phyloP scores from a whole-genome alignment of 768 basidiomycete species.

The Dioszegia crocea region DNA sequence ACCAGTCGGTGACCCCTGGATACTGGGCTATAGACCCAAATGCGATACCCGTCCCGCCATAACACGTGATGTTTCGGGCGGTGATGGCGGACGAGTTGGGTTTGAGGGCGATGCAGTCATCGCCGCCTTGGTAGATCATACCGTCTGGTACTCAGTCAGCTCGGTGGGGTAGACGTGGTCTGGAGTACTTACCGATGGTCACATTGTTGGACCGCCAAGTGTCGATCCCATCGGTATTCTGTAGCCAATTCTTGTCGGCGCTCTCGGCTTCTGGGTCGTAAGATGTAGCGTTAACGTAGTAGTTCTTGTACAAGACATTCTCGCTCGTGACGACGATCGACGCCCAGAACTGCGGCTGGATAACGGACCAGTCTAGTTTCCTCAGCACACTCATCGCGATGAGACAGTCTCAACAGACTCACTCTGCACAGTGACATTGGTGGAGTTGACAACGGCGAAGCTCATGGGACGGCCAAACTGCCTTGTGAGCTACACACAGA shows the following conservation, averaged over 20 bases:
- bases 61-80: constrained; percentile 51
- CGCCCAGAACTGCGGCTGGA: constrained; percentile 55
- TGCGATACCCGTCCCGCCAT: constrained; percentile 52
- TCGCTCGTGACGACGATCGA: constrained; percentile 50
- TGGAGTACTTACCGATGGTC: constrained; percentile 39
- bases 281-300: constrained; percentile 53
- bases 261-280: constrained; percentile 33
- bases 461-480: constrained; percentile 44
- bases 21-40: constrained; percentile 53
- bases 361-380: constrained; percentile 47
- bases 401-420: not conserved
- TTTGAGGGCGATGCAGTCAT: constrained; percentile 53
- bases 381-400: not conserved
- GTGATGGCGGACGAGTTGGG: constrained; percentile 54
- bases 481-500: constrained; percentile 17
- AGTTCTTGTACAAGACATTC: constrained; percentile 51
- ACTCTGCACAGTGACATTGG: constrained; percentile 47
- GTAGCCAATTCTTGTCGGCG: constrained; percentile 22
- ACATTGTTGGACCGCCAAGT: constrained; percentile 52
- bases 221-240: constrained; percentile 52
- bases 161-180: not conserved
- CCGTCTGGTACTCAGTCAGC: constrained; percentile 24
- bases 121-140: constrained; percentile 52
- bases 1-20: constrained; percentile 27
- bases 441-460: constrained; percentile 51